Conservation (phyloP, 352 stramenopile species). For the Phytopythium ostracodes region DNA sequence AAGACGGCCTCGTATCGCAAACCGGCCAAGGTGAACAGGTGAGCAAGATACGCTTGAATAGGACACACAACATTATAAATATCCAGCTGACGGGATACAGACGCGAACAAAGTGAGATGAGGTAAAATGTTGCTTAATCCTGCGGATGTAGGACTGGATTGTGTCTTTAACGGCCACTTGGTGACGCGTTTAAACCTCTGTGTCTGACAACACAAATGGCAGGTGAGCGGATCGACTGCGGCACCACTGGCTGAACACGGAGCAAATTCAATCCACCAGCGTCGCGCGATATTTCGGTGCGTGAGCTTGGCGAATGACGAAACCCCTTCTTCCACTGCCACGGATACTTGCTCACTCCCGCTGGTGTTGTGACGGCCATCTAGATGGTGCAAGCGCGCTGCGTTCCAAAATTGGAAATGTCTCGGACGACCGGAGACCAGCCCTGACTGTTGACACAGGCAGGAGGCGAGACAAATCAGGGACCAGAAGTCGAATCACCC, state of each 20-base stretch:
- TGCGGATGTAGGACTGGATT: too few species aligned
- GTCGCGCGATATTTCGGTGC: not conserved
- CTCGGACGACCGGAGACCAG: not conserved
- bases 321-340: not conserved
- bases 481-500: not conserved
- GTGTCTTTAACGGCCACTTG: too few species aligned
- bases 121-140: too few species aligned
- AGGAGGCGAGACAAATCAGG: not conserved
- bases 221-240: too few species aligned
- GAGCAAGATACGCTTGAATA: not conserved
- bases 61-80: not conserved
- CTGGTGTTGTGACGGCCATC: not conserved
- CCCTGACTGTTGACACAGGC: too few species aligned
- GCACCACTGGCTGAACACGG: too few species aligned
- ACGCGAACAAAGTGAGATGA: too few species aligned
- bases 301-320: not conserved
- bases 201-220: not conserved
- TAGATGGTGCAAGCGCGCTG: not conserved
- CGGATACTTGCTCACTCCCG: not conserved
- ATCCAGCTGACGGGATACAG: not conserved
- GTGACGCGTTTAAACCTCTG: not conserved
- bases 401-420: slow-evolving; percentile 1
- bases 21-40: not conserved
- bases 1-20: not conserved
- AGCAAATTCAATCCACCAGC: too few species aligned